Base-by-base conservation (phyloP, 2,329 filamentous ascomycete species). In the Ascochyta koolunga region DNA sequence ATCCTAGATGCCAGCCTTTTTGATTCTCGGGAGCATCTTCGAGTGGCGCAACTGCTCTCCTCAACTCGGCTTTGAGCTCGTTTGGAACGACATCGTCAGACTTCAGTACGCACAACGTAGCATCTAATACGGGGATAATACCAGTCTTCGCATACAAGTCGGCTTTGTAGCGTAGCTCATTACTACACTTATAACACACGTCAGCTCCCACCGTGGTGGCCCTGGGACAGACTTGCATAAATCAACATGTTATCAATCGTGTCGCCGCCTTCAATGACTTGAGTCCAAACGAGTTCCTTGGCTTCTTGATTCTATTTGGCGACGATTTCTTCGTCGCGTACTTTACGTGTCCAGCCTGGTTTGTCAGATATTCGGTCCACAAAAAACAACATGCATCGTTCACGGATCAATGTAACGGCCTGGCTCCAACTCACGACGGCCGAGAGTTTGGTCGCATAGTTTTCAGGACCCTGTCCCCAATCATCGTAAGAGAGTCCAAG, bases 1-100 rank as follows among this genome's bases (percentile, higher is more conserved):
- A 84, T 2, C 79, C 76, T 0, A 86, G 86, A 66, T 89, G 83
- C 79, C 82, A 89, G 66, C 88, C 86, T 56, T 81, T 80, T 27
- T 76, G 50, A 0, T 74, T 50, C 2, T 80, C 78, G 0, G 80
- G 78, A 0, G 81, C 76, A 21, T 82, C 70, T 50, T 86, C 81
- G 1, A 89, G 73, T 0, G 64, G 62, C 2, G 67, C 66, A n/a
- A 81, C 77, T 1, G 77, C 78, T 1, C 66, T 61, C 31, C 61
- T 74, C 5, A 88, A 72, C 2, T 74, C 69, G 1, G 77, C 16
- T 10, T 70, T 65, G 8, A 83, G 52, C 0, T 69, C 60, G 0
- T 64, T 47, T 0, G 76, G 55, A 3, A 85, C 65, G 3, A 75
- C 66, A 2, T 60, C 66, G 66, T 86, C 83, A 0, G 82, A 82